Evolutionary conservation across 306 rosid species (phyloP), one percentile per base, ranked within the genome.

Genomic region (Macrotyloma uniflorum): DNA sequence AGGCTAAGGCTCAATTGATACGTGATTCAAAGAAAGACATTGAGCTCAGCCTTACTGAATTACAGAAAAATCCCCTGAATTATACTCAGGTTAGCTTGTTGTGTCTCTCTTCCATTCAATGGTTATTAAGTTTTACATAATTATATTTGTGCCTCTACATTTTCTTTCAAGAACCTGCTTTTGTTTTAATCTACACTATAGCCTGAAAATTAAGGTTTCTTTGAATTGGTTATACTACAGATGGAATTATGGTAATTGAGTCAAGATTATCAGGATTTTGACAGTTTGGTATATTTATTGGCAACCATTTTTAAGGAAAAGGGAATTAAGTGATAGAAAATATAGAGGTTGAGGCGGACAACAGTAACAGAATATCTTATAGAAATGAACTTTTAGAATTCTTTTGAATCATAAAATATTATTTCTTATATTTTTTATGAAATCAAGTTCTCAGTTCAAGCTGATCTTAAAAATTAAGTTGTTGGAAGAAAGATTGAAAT

Each of bases 11-110:
- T 49, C 99, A 95, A 59, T 71, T 95, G 86, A 11, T 88, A 5
- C 98, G 99, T 84, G 99, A 93, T 86, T 95, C 97, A 28, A 93
- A 86, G 91, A 83, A 93, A 49, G 43, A 91, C 70, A 93, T 95
- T 70, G 84, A 16, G 72, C 57, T 95, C 64, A 42, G 5, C 80
- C 51, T 95, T 28, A 86, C 97, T 67, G 99, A 95, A 83, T 63
- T 95, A 90, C 99, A 95, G 89, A 95, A 91, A 81, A 88, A 93
- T 80, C 96, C 98, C 59, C 70, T 95, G 85, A 95, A 90, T 64
- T 95, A 91, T 69, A 85, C 97, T 38, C 98, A 91, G 95, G 99
- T 91, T 79, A 23, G 87, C 83, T 42, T 76, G 15, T 53, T 16
- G 3, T 38, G 77, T 59, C 64, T 70, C 22, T 33, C 18, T 10